A percentile compares a stretch with the other conserved stretches of the same genome.
These are phyloP conservation scores for Conticribra guillardii DNA, from an alignment of 108 stramenopile species.

Conservation along the genomic window DNA sequence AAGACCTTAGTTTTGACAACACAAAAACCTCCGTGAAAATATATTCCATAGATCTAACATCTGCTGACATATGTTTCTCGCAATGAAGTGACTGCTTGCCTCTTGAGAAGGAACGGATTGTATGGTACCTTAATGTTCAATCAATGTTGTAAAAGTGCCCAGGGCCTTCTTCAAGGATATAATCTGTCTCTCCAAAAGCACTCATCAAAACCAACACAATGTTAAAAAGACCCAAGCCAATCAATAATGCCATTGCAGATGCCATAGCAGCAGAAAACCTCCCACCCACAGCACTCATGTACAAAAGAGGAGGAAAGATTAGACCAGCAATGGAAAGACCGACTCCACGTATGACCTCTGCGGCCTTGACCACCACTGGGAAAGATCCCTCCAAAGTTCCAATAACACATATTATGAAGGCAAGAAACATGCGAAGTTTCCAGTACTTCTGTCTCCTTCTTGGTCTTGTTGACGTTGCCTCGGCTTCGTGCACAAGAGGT, in stretches of 20 bases:
- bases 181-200: constrained; percentile 49
- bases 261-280: constrained; percentile 44
- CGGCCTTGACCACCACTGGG: constrained; percentile 34
- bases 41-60: too few species aligned
- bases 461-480: neutral
- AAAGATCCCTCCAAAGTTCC: constrained; percentile 50
- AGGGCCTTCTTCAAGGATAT: constrained; percentile 44
- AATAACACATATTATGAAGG: constrained; percentile 44
- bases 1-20: too few species aligned
- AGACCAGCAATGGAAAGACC: constrained; percentile 48
- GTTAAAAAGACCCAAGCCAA: constrained; percentile 49
- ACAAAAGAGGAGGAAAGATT: constrained; percentile 51
- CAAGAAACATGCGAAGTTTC: constrained; percentile 53
- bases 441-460: constrained; percentile 46
- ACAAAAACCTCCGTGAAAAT: too few species aligned
- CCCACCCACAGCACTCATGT: constrained; percentile 54
- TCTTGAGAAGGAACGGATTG: too few species aligned
- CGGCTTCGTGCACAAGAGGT: neutral
- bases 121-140: too few species aligned
- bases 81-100: too few species aligned
- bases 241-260: constrained; percentile 42
- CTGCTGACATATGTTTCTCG: too few species aligned
- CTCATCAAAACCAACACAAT: constrained; percentile 51
- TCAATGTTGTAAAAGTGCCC: constrained; percentile 37
- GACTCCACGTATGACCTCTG: constrained; percentile 47